A percentile compares a stretch with the other conserved stretches of the same genome.
Evolutionary conservation across 1,139 yeast species (phyloP).

Genomic region (Taphrina pruni): DNA sequence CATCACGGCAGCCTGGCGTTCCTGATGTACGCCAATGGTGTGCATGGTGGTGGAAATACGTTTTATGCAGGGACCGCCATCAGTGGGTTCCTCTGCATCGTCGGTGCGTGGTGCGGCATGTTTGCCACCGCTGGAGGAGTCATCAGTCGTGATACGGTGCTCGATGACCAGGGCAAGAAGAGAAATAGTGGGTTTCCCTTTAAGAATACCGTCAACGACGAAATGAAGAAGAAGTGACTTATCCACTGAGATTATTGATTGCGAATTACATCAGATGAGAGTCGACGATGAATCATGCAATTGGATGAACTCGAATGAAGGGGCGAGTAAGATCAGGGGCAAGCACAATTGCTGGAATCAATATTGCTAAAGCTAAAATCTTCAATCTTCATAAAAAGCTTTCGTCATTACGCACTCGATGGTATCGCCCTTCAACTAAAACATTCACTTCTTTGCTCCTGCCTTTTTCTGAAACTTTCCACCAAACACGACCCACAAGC

Average conservation of each 20-base stretch:
- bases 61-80: conserved; percentile 16
- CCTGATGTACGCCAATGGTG: conserved; percentile 18
- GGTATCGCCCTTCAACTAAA: too few relatives aligned
- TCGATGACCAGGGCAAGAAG: conserved; percentile 23
- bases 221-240: conserved; percentile 19
- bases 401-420: too few relatives aligned
- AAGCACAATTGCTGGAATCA: not conserved
- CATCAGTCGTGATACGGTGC: conserved; percentile 20
- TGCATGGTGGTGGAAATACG: not conserved
- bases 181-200: conserved; percentile 35
- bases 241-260: too few relatives aligned
- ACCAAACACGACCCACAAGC: conserved; percentile 36
- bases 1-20: conserved; percentile 21
- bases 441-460: conserved; percentile 3
- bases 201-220: conserved; percentile 29
- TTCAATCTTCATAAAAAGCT: not conserved
- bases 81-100: conserved; percentile 17
- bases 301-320: not conserved
- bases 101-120: conserved; percentile 32
- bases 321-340: not conserved
- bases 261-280: too few relatives aligned
- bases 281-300: too few relatives aligned
- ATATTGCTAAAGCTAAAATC: conserved; percentile 12
- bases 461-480: conserved; percentile 28
- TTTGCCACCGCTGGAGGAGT: conserved; percentile 27